Conservation (phyloP, 495 filamentous ascomycete species). For the Podospora bellae-mahoneyi region DNA sequence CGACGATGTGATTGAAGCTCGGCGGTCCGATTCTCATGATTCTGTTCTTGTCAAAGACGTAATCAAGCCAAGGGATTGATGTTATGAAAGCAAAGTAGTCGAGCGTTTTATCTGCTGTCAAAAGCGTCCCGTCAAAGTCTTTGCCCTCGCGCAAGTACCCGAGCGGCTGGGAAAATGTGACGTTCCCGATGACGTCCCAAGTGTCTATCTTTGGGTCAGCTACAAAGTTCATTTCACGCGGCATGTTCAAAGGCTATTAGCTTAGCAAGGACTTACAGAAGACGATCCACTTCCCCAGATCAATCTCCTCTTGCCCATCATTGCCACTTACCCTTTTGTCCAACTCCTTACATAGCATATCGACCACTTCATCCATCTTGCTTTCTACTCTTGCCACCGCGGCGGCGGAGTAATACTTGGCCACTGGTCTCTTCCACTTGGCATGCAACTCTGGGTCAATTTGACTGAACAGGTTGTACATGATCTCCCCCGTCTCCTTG, state of each 20-base stretch:
- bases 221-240: neutral
- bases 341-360: conserved; percentile 17
- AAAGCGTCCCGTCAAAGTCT: conserved; percentile 26
- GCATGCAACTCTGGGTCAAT: conserved; percentile 30
- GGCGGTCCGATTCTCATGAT: conserved; percentile 26
- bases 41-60: conserved; percentile 29
- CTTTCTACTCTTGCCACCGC: conserved; percentile 33
- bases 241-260: neutral
- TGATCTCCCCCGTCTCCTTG: conserved; percentile 30
- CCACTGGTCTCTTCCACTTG: conserved; percentile 33
- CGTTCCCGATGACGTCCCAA: conserved; percentile 35
- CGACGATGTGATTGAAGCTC: conserved; percentile 15
- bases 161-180: conserved; percentile 36
- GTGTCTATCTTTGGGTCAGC: conserved; percentile 18
- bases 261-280: conserved; percentile 21
- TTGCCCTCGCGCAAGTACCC: conserved; percentile 37
- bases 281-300: conserved; percentile 26
- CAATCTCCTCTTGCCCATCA: neutral
- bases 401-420: conserved; percentile 36
- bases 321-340: conserved; percentile 17
- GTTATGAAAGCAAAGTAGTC: conserved; percentile 27
- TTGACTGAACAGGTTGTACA: conserved; percentile 39
- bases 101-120: conserved; percentile 15
- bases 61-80: conserved; percentile 23
- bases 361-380: conserved; percentile 31